Percentiles rank a stretch among this genome's conserved stretches.
These are phyloP conservation scores for Asterophora parasitica DNA, from an alignment of 768 basidiomycete species.

Conservation along the genomic window DNA sequence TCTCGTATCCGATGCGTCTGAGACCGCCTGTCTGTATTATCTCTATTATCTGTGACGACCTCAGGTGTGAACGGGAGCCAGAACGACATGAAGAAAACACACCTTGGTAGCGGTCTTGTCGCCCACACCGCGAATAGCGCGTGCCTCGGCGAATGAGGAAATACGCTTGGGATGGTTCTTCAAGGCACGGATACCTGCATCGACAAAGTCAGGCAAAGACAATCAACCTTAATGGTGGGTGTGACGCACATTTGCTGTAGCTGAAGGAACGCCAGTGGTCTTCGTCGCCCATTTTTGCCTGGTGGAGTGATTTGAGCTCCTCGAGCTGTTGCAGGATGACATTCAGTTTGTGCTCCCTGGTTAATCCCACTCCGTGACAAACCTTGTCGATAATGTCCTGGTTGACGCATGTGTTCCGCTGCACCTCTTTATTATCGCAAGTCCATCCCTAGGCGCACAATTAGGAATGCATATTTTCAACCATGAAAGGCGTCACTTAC, in stretches of 20 bases:
- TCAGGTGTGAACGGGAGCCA: too few species aligned
- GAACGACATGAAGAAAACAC: background rate
- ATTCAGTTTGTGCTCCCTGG: background rate
- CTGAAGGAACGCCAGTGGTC: slow-evolving; percentile 64
- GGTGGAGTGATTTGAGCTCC: slow-evolving; percentile 63
- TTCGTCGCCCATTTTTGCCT: slow-evolving; percentile 52
- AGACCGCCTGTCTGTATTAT: slow-evolving; percentile 73
- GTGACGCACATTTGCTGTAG: slow-evolving; percentile 58
- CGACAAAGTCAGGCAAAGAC: background rate
- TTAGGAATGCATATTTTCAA: too few species aligned
- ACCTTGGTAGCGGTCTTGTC: slow-evolving; percentile 75
- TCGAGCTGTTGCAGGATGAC: slow-evolving; percentile 41
- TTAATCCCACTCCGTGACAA: slow-evolving; percentile 2
- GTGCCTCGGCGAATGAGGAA: slow-evolving; percentile 53
- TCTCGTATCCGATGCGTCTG: slow-evolving; percentile 61
- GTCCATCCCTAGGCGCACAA: slow-evolving; percentile 48
- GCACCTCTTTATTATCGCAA: slow-evolving; percentile 49
- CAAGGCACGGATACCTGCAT: slow-evolving; percentile 54
- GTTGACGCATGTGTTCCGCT: slow-evolving; percentile 43
- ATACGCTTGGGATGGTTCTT: slow-evolving; percentile 55
- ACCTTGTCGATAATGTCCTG: slow-evolving; percentile 76
- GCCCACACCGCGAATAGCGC: slow-evolving; percentile 56
- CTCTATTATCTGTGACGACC: slow-evolving; percentile 61
- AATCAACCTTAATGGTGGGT: background rate
- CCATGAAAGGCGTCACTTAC: slow-evolving; percentile 16